Evolutionary conservation across 495 filamentous ascomycete genomes (phyloP), one percentile per base, ranked within the genome.

Genomic region (Daldinia concentrica): DNA sequence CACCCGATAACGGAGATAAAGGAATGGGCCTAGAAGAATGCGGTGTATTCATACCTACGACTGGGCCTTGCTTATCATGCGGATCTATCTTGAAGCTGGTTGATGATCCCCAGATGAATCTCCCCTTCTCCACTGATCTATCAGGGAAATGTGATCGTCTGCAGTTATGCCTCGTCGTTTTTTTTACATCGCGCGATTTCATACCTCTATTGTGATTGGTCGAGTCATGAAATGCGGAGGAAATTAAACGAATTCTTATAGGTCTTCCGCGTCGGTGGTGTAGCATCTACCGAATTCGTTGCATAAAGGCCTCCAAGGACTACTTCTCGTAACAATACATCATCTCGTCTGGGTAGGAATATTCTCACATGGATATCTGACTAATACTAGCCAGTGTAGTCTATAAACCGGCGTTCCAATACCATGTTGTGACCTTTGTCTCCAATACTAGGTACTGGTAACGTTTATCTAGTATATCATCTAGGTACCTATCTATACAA

Each of bases 1-100:
- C 66, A 63, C 66, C 71, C 71, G 71, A 74, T 74, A 74, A 74
- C 71, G 71, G 71, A 74, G 71, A 74, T 74, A 74, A 74, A 70
- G 66, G 43, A 41, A 37, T 58, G 67, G 27, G 62, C 37, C 66
- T 56, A 74, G 58, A 62, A 15, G 58, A 56, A 34, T 30, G 62
- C 62, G 41, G 32, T 32, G 62, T 41, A 26, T 69, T 62, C n/a
- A 58, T 62, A 67, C 34, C 66, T 69, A 58, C 66, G 43, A 37
- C 71, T 54, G 57, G 62, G 32, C 67, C 62, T 51, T 67, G 66
- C 71, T 74, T 74, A 74, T 74, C 71, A 52, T 63, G 43, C 39
- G 52, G 58, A 48, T 58, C 60, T 14, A 24, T 26, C 41, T 62
- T 34, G 29, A 66, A 62, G 58, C 32, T 58, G 57, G 66, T 26